Base-by-base conservation (phyloP, 2,329 filamentous ascomycete species). In the Tothia fuscella region DNA sequence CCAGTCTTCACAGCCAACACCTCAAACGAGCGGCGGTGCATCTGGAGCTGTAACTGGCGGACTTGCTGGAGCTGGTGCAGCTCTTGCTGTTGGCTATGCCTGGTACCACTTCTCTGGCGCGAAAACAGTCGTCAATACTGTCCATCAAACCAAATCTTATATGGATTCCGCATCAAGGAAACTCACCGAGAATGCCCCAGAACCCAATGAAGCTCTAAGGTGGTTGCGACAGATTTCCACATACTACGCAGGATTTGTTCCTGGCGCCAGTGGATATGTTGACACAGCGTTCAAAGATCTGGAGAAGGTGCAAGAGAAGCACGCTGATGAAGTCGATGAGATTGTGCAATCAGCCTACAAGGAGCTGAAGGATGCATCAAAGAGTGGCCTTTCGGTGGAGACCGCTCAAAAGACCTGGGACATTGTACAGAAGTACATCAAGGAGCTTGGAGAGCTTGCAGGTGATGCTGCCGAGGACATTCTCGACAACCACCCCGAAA, bases 221-320 rank as follows among this genome's bases (percentile, higher is more conserved):
- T 78, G 72, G 63, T 70, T 87, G 46, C 76, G 76, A 52, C 64
- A 76, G 44, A 76, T 78, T 10, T 74, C 76, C 21, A 76, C 75
- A 54, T 76, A 76, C 19, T 87, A 87, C 53, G 78, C 80, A 2
- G 66, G 65, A 3, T 83, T 80, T 67, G 72, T 88, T 22, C 82
- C 82, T 0, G 82, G 82, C 10, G 81, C 77, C 2, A 71, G 72
- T 22, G 61, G 67, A 35, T 84, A 82, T 51, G 73, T 87, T 36
- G 79, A 87, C 53, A 60, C 67, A 1, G 74, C 73, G 0, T 88
- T 87, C 59, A 66, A 80, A 19, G 81, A 86, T 50, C 65, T 83
- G 32, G 81, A 86, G 37, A 73, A 70, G 24, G 68, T 87, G 22
- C 72, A 76, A 33, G 60, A 73, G 48, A 79, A 80, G 53, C 80